Percentiles rank a stretch among this genome's conserved stretches.
Evolutionary conservation across 2,329 filamentous ascomycete genomes (phyloP).

Genomic region (Macrophomina phaseolina): DNA sequence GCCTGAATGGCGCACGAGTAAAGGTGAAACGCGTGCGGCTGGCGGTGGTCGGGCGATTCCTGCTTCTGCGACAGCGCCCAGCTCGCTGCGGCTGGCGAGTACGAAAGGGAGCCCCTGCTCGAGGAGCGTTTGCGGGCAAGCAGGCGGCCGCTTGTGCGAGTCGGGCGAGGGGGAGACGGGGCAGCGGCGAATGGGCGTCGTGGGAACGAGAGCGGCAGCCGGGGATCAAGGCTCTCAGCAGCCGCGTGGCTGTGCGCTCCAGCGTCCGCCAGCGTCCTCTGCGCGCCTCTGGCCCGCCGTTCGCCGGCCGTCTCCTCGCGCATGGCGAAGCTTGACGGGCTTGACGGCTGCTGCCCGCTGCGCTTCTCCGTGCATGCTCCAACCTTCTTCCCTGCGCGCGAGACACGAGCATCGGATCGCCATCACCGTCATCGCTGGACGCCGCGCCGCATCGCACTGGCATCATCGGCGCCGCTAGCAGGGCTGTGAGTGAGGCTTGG

Average conservation of each 20-base stretch:
- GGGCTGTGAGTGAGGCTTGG: slow-evolving; percentile 26
- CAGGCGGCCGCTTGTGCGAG: slow-evolving; percentile 5
- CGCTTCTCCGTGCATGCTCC: background rate
- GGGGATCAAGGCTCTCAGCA: background rate
- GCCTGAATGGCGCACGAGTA: background rate
- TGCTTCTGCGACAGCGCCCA: background rate
- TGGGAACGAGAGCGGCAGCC: background rate
- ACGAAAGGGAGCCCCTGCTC: slow-evolving; percentile 11
- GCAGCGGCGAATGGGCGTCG: background rate
- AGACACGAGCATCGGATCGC: background rate
- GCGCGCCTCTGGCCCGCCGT: background rate
- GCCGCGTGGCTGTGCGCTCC: slow-evolving; percentile 7
- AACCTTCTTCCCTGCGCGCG: background rate
- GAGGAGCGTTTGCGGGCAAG: background rate
- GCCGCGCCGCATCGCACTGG: slow-evolving; percentile 8
- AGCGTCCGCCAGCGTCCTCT: background rate
- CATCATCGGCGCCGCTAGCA: slow-evolving; percentile 21
- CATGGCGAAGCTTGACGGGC: background rate
- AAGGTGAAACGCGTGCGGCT: slow-evolving; percentile 11
- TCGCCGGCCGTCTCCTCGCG: background rate
- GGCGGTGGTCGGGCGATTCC: background rate
- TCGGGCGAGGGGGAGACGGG: slow-evolving; percentile 4
- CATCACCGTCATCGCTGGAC: slow-evolving; percentile 15
- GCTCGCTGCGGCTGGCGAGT: background rate
- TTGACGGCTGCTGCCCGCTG: background rate